phyloP scores from a whole-genome alignment of 2,329 filamentous ascomycete species.

The Simplicillium sp. region DNA sequence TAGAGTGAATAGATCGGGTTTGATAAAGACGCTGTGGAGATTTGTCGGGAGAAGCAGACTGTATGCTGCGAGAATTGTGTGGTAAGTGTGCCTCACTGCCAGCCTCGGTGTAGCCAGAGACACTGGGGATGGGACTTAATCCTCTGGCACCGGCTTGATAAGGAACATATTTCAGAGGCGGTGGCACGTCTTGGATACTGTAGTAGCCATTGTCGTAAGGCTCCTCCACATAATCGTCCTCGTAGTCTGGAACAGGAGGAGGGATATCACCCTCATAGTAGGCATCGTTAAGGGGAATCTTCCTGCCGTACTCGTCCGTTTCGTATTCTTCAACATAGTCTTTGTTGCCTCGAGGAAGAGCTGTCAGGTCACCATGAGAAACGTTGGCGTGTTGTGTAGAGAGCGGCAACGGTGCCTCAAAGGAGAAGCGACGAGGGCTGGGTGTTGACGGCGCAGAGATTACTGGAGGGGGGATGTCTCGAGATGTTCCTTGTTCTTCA shows the following conservation, averaged over 20 bases:
- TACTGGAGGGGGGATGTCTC: slow-evolving; percentile 53
- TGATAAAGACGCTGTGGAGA: slow-evolving; percentile 28
- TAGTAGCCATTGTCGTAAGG: slow-evolving; percentile 39
- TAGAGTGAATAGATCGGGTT: slow-evolving; percentile 23
- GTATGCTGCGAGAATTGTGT: slow-evolving; percentile 46
- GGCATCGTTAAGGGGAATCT: slow-evolving; percentile 23
- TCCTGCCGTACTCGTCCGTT: slow-evolving; percentile 33
- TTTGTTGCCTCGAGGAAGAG: slow-evolving; percentile 38
- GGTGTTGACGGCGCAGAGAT: slow-evolving; percentile 53
- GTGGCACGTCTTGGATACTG: slow-evolving; percentile 52
- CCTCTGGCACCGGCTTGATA: slow-evolving; percentile 61
- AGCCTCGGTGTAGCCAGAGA: slow-evolving; percentile 74
- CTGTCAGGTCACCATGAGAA: slow-evolving; percentile 48
- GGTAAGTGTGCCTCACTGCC: slow-evolving; percentile 48
- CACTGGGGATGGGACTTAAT: slow-evolving; percentile 84
- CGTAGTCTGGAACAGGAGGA: slow-evolving; percentile 16
- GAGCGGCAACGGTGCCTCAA: slow-evolving; percentile 49
- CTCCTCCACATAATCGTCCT: slow-evolving; percentile 28
- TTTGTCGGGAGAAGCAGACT: slow-evolving; percentile 45
- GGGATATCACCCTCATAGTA: slow-evolving; percentile 24
- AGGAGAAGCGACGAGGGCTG: slow-evolving; percentile 47
- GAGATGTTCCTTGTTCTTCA: slow-evolving; percentile 50
- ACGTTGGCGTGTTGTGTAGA: slow-evolving; percentile 59
- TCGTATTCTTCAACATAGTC: slow-evolving; percentile 38
- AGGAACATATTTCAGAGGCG: slow-evolving; percentile 56